Conservation (phyloP, 2,329 filamentous ascomycete genomes). For the Zymoseptoria tritici region DNA sequence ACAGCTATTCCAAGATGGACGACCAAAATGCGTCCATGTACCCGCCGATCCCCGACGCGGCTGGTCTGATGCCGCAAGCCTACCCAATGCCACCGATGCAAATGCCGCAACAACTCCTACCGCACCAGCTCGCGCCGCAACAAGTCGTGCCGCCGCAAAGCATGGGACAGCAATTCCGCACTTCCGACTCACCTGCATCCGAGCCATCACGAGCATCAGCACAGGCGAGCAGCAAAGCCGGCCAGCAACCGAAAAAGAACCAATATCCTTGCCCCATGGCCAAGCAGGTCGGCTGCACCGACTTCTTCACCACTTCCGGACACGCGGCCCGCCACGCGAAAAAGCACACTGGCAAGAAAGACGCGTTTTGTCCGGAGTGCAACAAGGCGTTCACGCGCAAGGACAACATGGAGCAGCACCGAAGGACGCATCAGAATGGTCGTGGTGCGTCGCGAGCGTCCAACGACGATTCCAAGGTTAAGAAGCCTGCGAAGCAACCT, state of each 20-base stretch:
- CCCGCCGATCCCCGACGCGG: conserved; percentile 30
- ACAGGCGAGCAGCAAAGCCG: conserved; percentile 35
- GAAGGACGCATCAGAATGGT: conserved; percentile 61
- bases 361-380: conserved; percentile 62
- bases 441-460: conserved; percentile 35
- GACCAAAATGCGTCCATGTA: conserved; percentile 29
- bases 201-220: conserved; percentile 36
- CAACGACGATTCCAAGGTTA: conserved; percentile 39
- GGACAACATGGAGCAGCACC: conserved; percentile 83
- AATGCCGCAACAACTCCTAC: conserved; percentile 7
- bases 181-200: conserved; percentile 48
- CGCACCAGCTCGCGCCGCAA: conserved; percentile 1
- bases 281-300: conserved; percentile 63
- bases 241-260: conserved; percentile 47
- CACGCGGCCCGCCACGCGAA: conserved; percentile 80
- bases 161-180: conserved; percentile 1
- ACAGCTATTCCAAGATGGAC: conserved; percentile 27
- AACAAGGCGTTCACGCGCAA: conserved; percentile 73
- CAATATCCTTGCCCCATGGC: conserved; percentile 68
- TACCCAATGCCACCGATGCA: conserved; percentile 27
- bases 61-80: conserved; percentile 23
- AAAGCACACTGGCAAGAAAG: conserved; percentile 76
- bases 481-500: conserved; percentile 35
- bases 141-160: conserved; percentile 8
- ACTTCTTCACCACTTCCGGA: conserved; percentile 77